Percentiles rank a stretch among this genome's conserved stretches.
phyloP scores from a whole-genome alignment of 805 yeast species.

The Lipomyces yamanashiensis region DNA sequence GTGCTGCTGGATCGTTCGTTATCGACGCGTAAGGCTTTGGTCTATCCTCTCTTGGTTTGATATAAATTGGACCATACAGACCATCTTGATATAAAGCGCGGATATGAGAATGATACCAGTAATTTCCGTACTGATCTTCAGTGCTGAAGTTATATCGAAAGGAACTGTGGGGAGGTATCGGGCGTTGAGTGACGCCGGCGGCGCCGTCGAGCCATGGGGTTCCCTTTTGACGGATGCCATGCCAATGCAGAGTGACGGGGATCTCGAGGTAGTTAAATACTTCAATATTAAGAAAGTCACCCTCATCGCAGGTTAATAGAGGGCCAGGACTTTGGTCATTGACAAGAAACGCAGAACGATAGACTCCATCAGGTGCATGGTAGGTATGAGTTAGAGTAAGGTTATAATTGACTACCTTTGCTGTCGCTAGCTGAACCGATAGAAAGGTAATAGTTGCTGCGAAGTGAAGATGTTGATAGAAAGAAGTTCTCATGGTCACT shows the following conservation, averaged over 20 bases:
- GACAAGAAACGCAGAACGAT: slow-evolving; percentile 46
- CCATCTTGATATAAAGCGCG: slow-evolving; percentile 74
- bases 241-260: slow-evolving; percentile 50
- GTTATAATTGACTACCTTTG: not conserved
- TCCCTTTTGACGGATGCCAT: slow-evolving; percentile 56
- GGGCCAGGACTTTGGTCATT: slow-evolving; percentile 60
- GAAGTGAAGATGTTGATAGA: not conserved
- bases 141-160: slow-evolving; percentile 52
- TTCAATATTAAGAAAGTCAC: slow-evolving; percentile 46
- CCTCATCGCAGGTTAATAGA: slow-evolving; percentile 48
- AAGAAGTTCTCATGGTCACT: not conserved
- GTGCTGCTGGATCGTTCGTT: not conserved
- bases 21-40: slow-evolving; percentile 9
- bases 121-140: slow-evolving; percentile 52
- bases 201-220: slow-evolving; percentile 59
- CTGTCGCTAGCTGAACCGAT: not conserved
- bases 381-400: slow-evolving; percentile 7
- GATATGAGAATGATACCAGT: slow-evolving; percentile 61
- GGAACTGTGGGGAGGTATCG: slow-evolving; percentile 50
- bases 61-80: slow-evolving; percentile 58
- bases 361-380: slow-evolving; percentile 46
- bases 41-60: not conserved
- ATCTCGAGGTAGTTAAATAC: slow-evolving; percentile 47
- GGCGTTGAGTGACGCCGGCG: slow-evolving; percentile 55
- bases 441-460: not conserved